phyloP scores from a whole-genome alignment of 2,329 filamentous ascomycete species.

The Arthroderma sp. region DNA sequence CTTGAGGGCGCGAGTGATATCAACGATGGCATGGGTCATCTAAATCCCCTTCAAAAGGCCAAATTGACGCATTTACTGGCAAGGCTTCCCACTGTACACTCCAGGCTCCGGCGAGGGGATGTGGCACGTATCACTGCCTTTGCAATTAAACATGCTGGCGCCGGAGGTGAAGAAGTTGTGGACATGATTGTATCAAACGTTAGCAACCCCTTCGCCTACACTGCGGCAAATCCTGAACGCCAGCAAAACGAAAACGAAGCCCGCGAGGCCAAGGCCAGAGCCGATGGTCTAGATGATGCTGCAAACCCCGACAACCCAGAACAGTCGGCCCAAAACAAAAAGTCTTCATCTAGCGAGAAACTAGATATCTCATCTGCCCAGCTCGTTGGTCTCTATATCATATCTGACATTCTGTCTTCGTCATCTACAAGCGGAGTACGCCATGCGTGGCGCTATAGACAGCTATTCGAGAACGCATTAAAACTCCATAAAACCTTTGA shows the following conservation, averaged over 20 bases:
- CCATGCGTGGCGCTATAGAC: constrained; percentile 75
- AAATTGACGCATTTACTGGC: constrained; percentile 75
- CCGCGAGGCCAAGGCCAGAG: constrained; percentile 11
- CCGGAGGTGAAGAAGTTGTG: constrained; percentile 83
- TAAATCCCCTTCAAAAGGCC: constrained; percentile 72
- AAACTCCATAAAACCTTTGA: constrained; percentile 58
- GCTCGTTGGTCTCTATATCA: constrained; percentile 68
- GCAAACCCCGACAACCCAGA: constrained; percentile 22
- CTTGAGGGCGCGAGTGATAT: constrained; percentile 31
- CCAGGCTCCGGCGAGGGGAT: constrained; percentile 67
- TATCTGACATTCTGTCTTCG: constrained; percentile 67
- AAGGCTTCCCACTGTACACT: constrained; percentile 61
- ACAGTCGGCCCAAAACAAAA: constrained; percentile 21
- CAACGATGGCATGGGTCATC: constrained; percentile 46
- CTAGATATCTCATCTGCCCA: constrained; percentile 59
- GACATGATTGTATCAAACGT: constrained; percentile 76
- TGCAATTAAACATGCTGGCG: constrained; percentile 73
- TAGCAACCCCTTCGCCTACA: constrained; percentile 59
- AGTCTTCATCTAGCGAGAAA: constrained; percentile 27
- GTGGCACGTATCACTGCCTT: constrained; percentile 77
- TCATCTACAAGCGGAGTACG: constrained; percentile 62
- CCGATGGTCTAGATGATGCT: constrained; percentile 22
- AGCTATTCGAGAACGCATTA: constrained; percentile 63
- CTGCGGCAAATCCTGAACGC: constrained; percentile 50
- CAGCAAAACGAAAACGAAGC: constrained; percentile 10